phyloP scores from a whole-genome alignment of 1,139 yeast species.

The Barnettozyma hawaiiensis region DNA sequence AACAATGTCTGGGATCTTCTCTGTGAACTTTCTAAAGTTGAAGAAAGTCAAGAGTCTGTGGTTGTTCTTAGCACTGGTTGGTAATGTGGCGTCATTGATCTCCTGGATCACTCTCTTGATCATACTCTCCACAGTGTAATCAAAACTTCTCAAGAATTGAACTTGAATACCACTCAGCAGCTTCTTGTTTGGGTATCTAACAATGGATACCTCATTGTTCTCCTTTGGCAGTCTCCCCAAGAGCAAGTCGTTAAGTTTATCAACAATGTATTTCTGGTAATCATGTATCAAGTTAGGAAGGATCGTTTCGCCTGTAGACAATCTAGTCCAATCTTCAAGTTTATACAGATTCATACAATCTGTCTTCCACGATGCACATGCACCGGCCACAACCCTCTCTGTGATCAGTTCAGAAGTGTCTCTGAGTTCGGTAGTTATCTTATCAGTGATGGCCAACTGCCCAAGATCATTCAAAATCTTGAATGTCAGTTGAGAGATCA shows the following conservation, averaged over 20 bases:
- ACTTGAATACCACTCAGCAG: slow-evolving; percentile 39
- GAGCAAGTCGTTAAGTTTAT: slow-evolving; percentile 30
- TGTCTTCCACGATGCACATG: slow-evolving; percentile 44
- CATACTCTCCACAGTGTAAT: slow-evolving; percentile 43
- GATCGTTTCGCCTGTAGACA: slow-evolving; percentile 40
- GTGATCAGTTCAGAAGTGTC: slow-evolving; percentile 33
- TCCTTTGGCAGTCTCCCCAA: slow-evolving; percentile 34
- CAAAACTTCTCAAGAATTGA: slow-evolving; percentile 47
- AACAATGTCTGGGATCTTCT: slow-evolving; percentile 40
- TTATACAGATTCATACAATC: slow-evolving; percentile 41
- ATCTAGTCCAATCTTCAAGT: slow-evolving; percentile 39
- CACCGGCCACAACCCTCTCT: slow-evolving; percentile 40
- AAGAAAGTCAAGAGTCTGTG: slow-evolving; percentile 42
- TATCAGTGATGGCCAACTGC: slow-evolving; percentile 36
- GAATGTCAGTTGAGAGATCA: slow-evolving; percentile 35
- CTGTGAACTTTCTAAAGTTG: slow-evolving; percentile 45
- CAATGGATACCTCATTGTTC: slow-evolving; percentile 30
- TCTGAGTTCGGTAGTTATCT: slow-evolving; percentile 34
- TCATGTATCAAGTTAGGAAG: slow-evolving; percentile 39
- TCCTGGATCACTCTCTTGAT: slow-evolving; percentile 39
- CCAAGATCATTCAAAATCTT: slow-evolving; percentile 40
- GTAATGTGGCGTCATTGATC: slow-evolving; percentile 23
- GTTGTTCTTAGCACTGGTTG: slow-evolving; percentile 29
- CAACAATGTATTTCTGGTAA: slow-evolving; percentile 37
- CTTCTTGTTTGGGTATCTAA: slow-evolving; percentile 40